Percentiles rank a stretch among this genome's conserved stretches.
Evolutionary conservation across 305 asterid species (phyloP).

Genomic region (Plantago coronopus): DNA sequence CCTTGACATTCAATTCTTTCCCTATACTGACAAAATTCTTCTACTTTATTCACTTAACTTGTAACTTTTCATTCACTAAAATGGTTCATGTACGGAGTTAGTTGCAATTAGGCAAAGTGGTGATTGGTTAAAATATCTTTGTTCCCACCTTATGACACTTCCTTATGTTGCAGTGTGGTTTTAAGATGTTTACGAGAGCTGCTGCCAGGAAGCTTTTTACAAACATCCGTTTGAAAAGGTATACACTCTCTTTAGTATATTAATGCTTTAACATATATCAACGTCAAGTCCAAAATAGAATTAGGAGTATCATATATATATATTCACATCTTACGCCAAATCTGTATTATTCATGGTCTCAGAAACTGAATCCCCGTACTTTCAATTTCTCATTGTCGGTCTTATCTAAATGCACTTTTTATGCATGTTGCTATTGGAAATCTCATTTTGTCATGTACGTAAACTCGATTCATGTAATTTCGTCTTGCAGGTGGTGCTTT

Average conservation of each 20-base stretch:
- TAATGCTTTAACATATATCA: neutral
- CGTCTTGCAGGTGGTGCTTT: neutral
- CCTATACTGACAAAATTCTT: too few species aligned
- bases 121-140: constrained; percentile 9
- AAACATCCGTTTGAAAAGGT: constrained; percentile 87
- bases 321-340: neutral
- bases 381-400: too few species aligned
- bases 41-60: too few species aligned
- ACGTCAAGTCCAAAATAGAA: constrained; percentile 7
- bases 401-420: too few species aligned
- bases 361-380: too few species aligned
- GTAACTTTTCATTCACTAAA: too few species aligned
- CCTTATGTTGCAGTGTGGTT: constrained; percentile 71
- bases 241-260: constrained; percentile 12
- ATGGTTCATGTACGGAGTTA: neutral
- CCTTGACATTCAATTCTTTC: too few species aligned
- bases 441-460: too few species aligned
- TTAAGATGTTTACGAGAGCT: constrained; percentile 97
- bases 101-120: neutral
- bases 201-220: constrained; percentile 91
- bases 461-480: neutral
- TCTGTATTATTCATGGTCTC: too few species aligned
- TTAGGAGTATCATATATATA: neutral
- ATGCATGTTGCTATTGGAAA: too few species aligned
- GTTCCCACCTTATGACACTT: constrained; percentile 13